Evolutionary conservation across 2,329 filamentous ascomycete genomes (phyloP), one percentile per base, ranked within the genome.

Genomic region (Botrytis sinoallii): DNA sequence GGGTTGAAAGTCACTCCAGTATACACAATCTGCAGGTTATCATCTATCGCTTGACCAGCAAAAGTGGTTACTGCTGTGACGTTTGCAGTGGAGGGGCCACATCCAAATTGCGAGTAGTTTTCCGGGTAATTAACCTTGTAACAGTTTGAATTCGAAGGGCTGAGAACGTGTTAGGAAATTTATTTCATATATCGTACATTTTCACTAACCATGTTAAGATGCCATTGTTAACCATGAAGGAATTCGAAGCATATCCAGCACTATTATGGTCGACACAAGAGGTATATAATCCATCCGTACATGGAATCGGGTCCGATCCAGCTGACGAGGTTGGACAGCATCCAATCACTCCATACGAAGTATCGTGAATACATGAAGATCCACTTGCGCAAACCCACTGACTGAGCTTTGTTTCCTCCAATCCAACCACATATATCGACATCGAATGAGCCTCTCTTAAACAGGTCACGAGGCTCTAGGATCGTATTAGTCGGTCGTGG

Each of bases 381-480:
- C 79, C 79, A 20, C 68, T 73, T 16, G 71, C 74, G 69, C 79
- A 81, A 81, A 16, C 73, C 73, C 32, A 76, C 79, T 29, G 79
- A 73, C 8, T 69, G 71, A 29, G 73, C 74, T 22, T 66, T 67
- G 60, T 75, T 75, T 29, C 79, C 79, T 52, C 76, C 78, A 72
- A 79, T 71, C 79, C 79, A 81, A n/a, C 79, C 79, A 73, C 79
- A 81, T 48, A 80, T 72, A 70, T 75, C 74, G 7, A 78, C 75
- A 72, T 76, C 76, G 1, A 79, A 72, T 12, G 76, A 76, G 40
- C 63, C 73, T 70, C 78, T 77, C 73, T 77, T 79, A 68, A 80
- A 79, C 12, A 81, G 60, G 22, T 73, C 72, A 46, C 70, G 71
- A 46, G 77, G 76, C 29, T 77, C 72, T 25, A 48, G 68, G n/a